Percentiles rank a stretch among this genome's conserved stretches.
phyloP scores from a whole-genome alignment of 78 protist species.

The Dictyostelium brefeldianum region DNA sequence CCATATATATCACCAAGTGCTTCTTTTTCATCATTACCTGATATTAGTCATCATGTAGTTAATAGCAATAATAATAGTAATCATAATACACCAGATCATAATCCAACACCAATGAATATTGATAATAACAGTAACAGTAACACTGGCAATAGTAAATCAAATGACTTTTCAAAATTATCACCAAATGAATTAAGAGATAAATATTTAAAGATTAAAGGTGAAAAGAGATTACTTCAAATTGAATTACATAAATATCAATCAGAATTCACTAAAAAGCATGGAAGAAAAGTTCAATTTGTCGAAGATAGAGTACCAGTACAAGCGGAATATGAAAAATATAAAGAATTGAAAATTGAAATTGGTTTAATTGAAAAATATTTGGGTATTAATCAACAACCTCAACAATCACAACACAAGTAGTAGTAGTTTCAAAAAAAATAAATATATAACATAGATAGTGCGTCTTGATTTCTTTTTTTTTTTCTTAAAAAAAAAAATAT shows the following conservation, averaged over 20 bases:
- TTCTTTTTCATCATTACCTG: not conserved
- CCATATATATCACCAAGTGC: slow-evolving; percentile 17
- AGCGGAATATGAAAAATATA: slow-evolving; percentile 61
- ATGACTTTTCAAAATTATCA: not conserved
- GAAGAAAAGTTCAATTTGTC: slow-evolving; percentile 70
- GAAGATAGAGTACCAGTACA: slow-evolving; percentile 71
- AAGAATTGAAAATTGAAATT: slow-evolving; percentile 52
- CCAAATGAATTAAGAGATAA: slow-evolving; percentile 33
- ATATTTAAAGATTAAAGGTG: slow-evolving; percentile 19
- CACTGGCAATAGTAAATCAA: not conserved
- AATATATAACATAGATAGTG: not conserved
- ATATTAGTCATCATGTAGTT: not conserved
- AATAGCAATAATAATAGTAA: not conserved
- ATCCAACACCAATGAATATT: not conserved
- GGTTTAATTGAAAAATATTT: slow-evolving; percentile 21
- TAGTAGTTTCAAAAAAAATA: not conserved
- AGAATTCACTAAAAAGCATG: slow-evolving; percentile 61
- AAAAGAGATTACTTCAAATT: slow-evolving; percentile 54
- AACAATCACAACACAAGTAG: not conserved
- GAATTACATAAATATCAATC: slow-evolving; percentile 58
- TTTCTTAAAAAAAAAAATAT: no score
- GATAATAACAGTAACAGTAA: not conserved
- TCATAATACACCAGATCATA: not conserved
- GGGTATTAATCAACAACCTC: not conserved
- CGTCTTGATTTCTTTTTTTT: no score